Evolutionary conservation across 208 protist genomes (phyloP).

Genomic region (Leptomonas seymouri): DNA sequence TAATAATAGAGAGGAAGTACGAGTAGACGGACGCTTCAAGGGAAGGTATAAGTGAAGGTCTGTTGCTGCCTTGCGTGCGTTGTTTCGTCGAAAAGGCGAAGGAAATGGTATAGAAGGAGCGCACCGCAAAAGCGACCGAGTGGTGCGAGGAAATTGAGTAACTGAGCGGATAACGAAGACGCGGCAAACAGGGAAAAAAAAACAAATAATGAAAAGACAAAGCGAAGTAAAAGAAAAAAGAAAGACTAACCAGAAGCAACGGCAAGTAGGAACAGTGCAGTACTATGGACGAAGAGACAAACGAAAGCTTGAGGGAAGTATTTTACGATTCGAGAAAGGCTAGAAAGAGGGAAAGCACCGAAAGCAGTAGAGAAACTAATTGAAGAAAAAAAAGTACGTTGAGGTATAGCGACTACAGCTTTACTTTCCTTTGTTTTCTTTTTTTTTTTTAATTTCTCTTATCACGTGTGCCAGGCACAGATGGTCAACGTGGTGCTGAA

Average conservation of each 20-base stretch:
- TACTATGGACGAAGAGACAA: too few relatives aligned
- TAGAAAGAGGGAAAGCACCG: not conserved
- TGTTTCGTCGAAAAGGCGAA: not conserved
- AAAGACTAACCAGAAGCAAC: not conserved
- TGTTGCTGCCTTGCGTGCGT: not conserved
- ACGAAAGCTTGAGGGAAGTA: too few relatives aligned
- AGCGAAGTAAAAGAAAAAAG: not conserved
- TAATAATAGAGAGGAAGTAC: not conserved
- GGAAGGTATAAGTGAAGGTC: not conserved
- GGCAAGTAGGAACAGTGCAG: too few relatives aligned
- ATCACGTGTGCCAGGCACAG: not conserved
- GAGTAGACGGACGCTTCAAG: not conserved
- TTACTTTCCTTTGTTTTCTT: not conserved
- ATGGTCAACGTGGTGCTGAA: not conserved
- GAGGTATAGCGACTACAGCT: constrained; percentile 9
- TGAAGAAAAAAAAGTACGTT: not conserved
- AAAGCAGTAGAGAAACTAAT: not conserved
- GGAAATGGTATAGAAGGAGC: not conserved
- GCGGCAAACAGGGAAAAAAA: not conserved
- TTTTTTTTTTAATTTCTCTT: not conserved
- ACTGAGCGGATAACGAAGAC: not conserved
- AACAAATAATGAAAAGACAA: not conserved
- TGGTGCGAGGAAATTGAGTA: not conserved
- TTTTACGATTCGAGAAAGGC: too few relatives aligned
- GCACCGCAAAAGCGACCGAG: not conserved